Conservation (phyloP, 75 land plant genomes). For the Larix kaempferi region DNA sequence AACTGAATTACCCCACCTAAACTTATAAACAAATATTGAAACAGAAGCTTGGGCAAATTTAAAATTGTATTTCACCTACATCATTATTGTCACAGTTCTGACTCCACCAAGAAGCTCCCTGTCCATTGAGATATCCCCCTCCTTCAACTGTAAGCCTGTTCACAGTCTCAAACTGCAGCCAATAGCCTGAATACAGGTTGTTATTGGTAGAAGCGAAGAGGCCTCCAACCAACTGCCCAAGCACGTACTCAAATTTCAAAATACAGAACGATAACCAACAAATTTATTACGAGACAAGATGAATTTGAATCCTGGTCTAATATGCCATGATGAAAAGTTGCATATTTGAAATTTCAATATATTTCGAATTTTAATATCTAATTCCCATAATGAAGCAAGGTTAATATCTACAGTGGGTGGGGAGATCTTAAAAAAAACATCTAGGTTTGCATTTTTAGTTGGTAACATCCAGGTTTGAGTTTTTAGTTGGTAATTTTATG, state of each 20-base stretch:
- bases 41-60: background rate
- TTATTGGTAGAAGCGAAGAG: conserved; percentile 6
- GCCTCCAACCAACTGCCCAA: background rate
- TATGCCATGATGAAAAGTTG: background rate
- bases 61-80: too few relatives aligned
- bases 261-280: background rate
- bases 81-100: conserved; percentile 5
- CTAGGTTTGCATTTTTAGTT: too few relatives aligned
- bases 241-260: background rate
- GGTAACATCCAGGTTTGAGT: too few relatives aligned
- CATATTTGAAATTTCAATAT: too few relatives aligned
- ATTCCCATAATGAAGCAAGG: too few relatives aligned
- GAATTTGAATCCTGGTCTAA: background rate
- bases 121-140: conserved; percentile 61
- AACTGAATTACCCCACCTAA: too few relatives aligned
- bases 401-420: too few relatives aligned
- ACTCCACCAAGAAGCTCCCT: conserved; percentile 59
- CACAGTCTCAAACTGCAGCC: conserved; percentile 59
- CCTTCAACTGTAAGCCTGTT: conserved; percentile 35
- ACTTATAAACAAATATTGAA: too few relatives aligned
- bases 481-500: too few relatives aligned
- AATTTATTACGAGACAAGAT: background rate
- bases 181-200: conserved; percentile 5
- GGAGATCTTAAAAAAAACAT: too few relatives aligned
- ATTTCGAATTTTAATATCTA: too few relatives aligned